Conservation (phyloP, 2,329 filamentous ascomycete genomes). For the Botrytis tulipae region DNA sequence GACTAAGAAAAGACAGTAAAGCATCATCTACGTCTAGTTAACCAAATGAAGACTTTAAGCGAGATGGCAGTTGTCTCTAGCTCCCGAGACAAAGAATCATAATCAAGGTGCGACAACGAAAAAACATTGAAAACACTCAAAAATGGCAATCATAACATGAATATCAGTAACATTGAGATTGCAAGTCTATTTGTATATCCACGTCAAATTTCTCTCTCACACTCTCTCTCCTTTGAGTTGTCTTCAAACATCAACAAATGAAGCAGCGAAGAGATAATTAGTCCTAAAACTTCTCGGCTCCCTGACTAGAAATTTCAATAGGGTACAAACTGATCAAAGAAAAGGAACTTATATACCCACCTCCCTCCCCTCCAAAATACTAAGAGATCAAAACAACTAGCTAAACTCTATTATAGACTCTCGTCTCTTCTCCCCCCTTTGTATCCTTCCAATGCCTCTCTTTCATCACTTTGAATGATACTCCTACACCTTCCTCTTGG, state of each 20-base stretch:
- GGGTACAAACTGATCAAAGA: not conserved
- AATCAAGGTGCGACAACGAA: not conserved
- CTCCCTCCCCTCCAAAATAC: too few relatives aligned
- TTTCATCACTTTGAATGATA: not conserved
- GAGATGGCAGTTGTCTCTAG: fast-evolving
- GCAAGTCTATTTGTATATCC: not conserved
- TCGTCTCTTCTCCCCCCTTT: not conserved
- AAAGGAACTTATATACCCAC: not conserved
- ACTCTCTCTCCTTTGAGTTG: too few relatives aligned
- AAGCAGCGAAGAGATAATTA: too few relatives aligned
- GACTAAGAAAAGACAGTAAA: too few relatives aligned
- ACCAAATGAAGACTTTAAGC: too few relatives aligned
- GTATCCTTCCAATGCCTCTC: too few relatives aligned
- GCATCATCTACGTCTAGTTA: too few relatives aligned
- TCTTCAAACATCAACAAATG: too few relatives aligned
- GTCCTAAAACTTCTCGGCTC: too few relatives aligned
- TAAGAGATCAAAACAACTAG: not conserved
- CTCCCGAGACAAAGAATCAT: not conserved
- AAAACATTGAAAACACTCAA: not conserved
- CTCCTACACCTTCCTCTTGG: not conserved
- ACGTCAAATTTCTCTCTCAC: too few relatives aligned
- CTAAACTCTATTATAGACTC: not conserved
- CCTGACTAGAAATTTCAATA: too few relatives aligned
- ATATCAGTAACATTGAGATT: not conserved
- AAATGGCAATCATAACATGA: not conserved